These are phyloP conservation scores for Podila minutissima DNA, from an alignment of 192 early-diverging fungal species.

Conservation along the genomic window DNA sequence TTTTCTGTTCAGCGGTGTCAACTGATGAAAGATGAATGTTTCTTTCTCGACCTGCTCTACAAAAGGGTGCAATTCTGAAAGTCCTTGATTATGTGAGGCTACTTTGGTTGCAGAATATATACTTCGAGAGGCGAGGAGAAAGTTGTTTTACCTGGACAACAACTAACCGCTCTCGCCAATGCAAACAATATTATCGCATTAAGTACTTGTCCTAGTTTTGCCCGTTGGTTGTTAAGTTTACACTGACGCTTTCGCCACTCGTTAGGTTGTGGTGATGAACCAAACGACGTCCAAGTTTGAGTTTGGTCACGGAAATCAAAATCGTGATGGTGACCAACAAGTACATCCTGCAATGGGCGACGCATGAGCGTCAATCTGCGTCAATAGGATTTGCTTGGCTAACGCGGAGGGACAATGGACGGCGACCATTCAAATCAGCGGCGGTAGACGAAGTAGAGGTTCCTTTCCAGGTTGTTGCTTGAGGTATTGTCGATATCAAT, in stretches of 20 bases:
- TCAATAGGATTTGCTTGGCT: slow-evolving; percentile 27
- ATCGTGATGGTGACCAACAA: neutral
- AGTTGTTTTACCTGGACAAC: slow-evolving; percentile 15
- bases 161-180: slow-evolving; percentile 12
- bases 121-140: no score
- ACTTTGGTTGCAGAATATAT: no score
- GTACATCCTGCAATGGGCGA: slow-evolving; percentile 45
- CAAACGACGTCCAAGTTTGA: slow-evolving; percentile 49
- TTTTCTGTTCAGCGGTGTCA: no score
- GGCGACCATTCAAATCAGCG: slow-evolving; percentile 33
- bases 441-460: slow-evolving; percentile 21
- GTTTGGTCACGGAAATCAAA: neutral
- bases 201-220: neutral
- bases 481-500: no score
- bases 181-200: slow-evolving; percentile 20
- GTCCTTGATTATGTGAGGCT: no score
- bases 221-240: neutral
- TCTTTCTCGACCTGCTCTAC: no score
- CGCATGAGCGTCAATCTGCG: slow-evolving; percentile 36
- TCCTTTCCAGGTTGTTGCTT: slow-evolving; percentile 5
- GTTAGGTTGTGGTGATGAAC: slow-evolving; percentile 46
- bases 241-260: neutral
- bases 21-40: no score
- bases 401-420: slow-evolving; percentile 7
- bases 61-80: no score